Conservation (phyloP, 2,329 filamentous ascomycete genomes). For the Sporothrix luriei region DNA sequence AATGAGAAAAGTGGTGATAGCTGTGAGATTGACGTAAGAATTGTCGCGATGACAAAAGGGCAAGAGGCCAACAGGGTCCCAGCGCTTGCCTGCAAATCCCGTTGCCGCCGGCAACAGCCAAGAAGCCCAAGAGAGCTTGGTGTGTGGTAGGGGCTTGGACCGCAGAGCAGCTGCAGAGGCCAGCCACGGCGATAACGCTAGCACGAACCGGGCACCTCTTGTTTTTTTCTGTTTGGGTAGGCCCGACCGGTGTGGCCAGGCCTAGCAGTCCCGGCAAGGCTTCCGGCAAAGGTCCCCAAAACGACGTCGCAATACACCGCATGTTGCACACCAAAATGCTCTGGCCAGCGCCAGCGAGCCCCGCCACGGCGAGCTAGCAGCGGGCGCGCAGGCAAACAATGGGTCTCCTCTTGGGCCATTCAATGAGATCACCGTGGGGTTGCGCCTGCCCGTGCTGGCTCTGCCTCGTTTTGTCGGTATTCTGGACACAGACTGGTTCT, state of each 20-base stretch:
- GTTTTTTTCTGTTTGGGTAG: neutral
- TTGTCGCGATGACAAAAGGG: neutral
- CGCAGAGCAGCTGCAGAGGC: too few relatives aligned
- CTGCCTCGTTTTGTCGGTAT: neutral
- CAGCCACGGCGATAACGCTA: slow-evolving; percentile 8
- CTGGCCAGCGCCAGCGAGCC: neutral
- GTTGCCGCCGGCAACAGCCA: slow-evolving; percentile 25
- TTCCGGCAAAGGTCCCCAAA: neutral
- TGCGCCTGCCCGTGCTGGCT: neutral
- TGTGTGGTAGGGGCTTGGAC: neutral
- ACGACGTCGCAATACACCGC: too few relatives aligned
- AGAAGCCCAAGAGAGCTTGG: neutral
- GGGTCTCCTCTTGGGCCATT: too few relatives aligned
- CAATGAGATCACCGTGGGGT: slow-evolving; percentile 4
- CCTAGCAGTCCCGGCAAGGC: neutral
- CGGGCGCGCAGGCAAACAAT: too few relatives aligned
- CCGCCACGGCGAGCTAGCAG: neutral
- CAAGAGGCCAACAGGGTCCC: neutral
- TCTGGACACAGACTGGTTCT: neutral
- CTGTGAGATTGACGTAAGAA: slow-evolving; percentile 3
- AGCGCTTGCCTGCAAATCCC: neutral
- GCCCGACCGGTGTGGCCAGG: neutral
- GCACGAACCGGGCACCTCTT: neutral
- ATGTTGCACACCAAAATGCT: too few relatives aligned
- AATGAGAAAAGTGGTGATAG: neutral